These are phyloP conservation scores for Phytophthora syringae DNA, from an alignment of 352 stramenopile genomes.

Conservation along the genomic window DNA sequence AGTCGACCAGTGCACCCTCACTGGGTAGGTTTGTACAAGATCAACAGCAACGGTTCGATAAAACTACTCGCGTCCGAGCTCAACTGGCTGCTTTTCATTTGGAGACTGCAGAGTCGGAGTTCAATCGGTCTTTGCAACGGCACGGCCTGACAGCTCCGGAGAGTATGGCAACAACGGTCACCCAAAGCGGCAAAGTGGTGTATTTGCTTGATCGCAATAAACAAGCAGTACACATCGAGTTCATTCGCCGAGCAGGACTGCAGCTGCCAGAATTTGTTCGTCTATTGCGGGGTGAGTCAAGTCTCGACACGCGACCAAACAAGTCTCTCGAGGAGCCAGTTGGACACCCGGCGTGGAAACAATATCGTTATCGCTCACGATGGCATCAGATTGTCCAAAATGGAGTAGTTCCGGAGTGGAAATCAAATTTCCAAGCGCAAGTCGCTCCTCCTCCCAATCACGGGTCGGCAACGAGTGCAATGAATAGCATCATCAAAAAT, in stretches of 20 bases:
- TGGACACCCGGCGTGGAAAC: not conserved
- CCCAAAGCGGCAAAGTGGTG: not conserved
- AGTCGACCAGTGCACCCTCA: no score
- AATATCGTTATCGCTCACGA: not conserved
- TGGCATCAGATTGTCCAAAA: conserved; percentile 6
- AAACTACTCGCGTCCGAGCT: no score
- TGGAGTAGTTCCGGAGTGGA: conserved; percentile 2
- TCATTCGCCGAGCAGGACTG: not conserved
- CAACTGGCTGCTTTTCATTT: no score
- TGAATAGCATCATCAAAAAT: conserved; percentile 24
- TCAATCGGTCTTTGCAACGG: no score
- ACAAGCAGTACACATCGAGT: conserved; percentile 11
- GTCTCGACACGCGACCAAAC: conserved; percentile 1
- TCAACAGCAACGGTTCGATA: no score
- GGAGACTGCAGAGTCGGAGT: no score
- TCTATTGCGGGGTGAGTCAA: conserved; percentile 10
- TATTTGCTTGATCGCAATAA: conserved; percentile 8
- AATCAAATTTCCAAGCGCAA: not conserved
- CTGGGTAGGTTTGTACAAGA: no score
- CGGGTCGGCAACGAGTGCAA: conserved; percentile 3
- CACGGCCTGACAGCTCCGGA: not conserved
- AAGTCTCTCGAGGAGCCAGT: conserved; percentile 5
- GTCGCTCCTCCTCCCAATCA: conserved; percentile 1
- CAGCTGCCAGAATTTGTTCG: conserved; percentile 12
- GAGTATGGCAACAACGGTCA: not conserved